phyloP scores from a whole-genome alignment of 2,329 filamentous ascomycete genomes.

The Thielaviopsis populi region DNA sequence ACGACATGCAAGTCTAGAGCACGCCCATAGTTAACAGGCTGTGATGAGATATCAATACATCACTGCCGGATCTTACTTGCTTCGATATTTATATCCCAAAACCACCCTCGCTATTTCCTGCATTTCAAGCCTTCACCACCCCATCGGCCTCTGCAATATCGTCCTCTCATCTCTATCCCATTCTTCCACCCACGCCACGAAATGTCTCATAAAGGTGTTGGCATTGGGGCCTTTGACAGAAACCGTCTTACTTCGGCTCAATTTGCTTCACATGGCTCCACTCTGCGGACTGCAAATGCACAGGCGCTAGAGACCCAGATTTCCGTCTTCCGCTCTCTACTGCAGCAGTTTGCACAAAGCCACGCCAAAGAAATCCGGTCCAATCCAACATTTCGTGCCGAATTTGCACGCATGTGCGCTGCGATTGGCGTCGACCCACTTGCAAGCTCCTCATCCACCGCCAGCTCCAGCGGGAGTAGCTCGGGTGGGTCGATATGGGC shows the following conservation, averaged over 20 bases:
- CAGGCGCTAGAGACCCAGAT: constrained; percentile 83
- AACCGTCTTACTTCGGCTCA: constrained; percentile 72
- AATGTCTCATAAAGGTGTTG: constrained; percentile 70
- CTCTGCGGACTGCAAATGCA: constrained; percentile 70
- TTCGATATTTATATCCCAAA: background rate
- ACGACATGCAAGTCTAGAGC: constrained; percentile 4
- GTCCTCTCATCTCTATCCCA: background rate
- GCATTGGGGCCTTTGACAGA: constrained; percentile 79
- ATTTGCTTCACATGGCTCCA: constrained; percentile 78
- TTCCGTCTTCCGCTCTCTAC: constrained; percentile 83
- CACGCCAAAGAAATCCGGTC: constrained; percentile 94
- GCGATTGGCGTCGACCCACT: constrained; percentile 93
- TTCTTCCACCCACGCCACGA: constrained; percentile 6
- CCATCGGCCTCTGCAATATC: background rate
- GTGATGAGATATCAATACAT: background rate
- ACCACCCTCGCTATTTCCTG: background rate
- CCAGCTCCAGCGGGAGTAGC: constrained; percentile 27
- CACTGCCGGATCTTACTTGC: background rate
- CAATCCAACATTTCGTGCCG: constrained; percentile 84
- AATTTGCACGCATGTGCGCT: constrained; percentile 97
- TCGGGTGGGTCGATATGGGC: constrained; percentile 66
- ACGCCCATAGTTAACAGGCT: background rate
- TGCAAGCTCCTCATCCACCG: constrained; percentile 32
- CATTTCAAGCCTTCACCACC: background rate
- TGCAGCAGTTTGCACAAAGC: constrained; percentile 89